Evolutionary conservation across 106 monocot genomes (phyloP), one percentile per base, ranked within the genome.

Genomic region (Iris macrosiphon): DNA sequence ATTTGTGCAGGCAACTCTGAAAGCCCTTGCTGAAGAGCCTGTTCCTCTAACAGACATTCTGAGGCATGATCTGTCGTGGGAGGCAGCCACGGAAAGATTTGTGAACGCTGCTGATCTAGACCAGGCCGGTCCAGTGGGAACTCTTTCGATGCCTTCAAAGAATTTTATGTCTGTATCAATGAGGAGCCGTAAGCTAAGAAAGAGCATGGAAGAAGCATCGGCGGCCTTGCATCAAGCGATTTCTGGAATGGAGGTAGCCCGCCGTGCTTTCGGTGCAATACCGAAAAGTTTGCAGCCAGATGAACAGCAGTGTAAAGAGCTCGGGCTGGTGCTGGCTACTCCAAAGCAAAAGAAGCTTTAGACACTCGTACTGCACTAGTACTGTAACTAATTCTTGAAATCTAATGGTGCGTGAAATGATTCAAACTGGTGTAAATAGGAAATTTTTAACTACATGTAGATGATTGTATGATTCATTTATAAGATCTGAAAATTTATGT

Each of bases 1-100:
- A 20, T 90, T 90, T 63, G 77, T 67, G 24, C 62, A 64, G 24
- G 34, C 63, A 34, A 84, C 72, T 18, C 64, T 84, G 3, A 61
- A 68, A 55, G 89, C 84, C 37, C 64, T 90, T 18, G 40, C 61
- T 2, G 83, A 67, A 40, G 74, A 74, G 61, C 84, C 89, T 32
- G 15, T 46, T 26, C 77, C 77, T 10, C 31, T 84, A 24, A 74
- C 77, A 6, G 84, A 90, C 12, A 42, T 52, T 40, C 48, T 68
- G 58, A 64, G 70, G 71, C 61, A 78, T 40, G 57, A 80, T 32
- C 67, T 90, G 2, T 77, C 77, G 12, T 84, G 89, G 89, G 89
- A 90, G 56, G 76, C 89, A 8, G 89, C 89, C 29, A 90, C 84
- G 0, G 66, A 84, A 29, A 77, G 80, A 55, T 90, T 90, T 39